These are phyloP conservation scores for Globisporangium radiosum DNA, from an alignment of 352 stramenopile genomes.

Conservation along the genomic window DNA sequence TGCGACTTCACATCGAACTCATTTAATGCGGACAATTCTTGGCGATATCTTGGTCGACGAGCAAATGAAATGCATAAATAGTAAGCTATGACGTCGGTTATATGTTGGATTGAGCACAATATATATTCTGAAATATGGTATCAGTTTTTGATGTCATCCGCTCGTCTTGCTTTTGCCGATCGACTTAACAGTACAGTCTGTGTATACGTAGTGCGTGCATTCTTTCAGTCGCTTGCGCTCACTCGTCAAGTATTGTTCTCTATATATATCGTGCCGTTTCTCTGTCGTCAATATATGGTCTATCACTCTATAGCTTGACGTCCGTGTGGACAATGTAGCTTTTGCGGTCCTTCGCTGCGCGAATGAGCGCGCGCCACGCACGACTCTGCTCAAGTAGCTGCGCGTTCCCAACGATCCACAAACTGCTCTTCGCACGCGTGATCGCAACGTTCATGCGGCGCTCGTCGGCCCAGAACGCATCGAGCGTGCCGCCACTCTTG, in stretches of 20 bases:
- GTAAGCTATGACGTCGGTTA: no score
- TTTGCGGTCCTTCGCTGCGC: constrained; percentile 45
- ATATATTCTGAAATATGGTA: no score
- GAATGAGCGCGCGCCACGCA: constrained; percentile 63
- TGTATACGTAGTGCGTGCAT: background rate
- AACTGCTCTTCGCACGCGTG: constrained; percentile 94
- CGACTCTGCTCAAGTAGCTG: constrained; percentile 56
- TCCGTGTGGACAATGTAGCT: constrained; percentile 38
- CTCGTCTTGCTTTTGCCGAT: background rate
- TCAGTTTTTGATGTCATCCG: no score
- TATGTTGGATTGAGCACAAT: no score
- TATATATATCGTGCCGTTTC: background rate
- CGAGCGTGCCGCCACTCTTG: constrained; percentile 19
- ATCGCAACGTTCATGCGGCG: constrained; percentile 99
- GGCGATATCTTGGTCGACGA: no score
- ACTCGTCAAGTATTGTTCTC: background rate
- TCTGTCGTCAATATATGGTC: background rate
- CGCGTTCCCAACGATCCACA: constrained; percentile 84
- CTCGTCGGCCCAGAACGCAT: constrained; percentile 95
- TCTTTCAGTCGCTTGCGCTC: background rate
- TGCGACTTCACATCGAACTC: no score
- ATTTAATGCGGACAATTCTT: no score
- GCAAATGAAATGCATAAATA: no score
- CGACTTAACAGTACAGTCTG: background rate
- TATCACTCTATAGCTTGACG: constrained; percentile 7